Conservation (phyloP, 495 filamentous ascomycete species). For the Xylaria flabelliformis region DNA sequence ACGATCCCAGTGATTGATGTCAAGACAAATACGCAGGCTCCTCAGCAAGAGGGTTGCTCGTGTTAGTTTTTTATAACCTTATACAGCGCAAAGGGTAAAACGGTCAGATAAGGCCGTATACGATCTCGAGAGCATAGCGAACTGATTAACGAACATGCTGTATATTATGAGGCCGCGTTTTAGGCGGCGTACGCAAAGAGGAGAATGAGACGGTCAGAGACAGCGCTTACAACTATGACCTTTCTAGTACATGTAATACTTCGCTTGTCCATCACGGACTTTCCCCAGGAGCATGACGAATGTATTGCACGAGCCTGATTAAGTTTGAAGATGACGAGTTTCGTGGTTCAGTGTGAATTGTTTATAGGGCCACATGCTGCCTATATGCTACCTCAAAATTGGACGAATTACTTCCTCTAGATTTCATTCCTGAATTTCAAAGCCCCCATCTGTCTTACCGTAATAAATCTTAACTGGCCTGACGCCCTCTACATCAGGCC, state of each 20-base stretch:
- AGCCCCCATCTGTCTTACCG: conserved; percentile 81
- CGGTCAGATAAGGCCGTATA: conserved; percentile 12
- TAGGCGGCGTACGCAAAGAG: conserved; percentile 25
- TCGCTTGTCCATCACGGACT: conserved; percentile 21
- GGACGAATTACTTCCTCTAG: neutral
- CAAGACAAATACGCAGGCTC: conserved; percentile 77
- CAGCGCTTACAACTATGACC: conserved; percentile 33
- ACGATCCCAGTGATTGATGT: conserved; percentile 83
- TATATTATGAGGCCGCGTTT: conserved; percentile 34
- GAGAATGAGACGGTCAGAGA: conserved; percentile 27
- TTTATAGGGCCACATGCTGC: neutral
- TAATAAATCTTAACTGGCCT: conserved; percentile 95
- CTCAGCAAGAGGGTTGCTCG: conserved; percentile 79
- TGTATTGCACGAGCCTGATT: conserved; percentile 6
- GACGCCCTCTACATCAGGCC: conserved; percentile 72
- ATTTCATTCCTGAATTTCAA: conserved; percentile 47
- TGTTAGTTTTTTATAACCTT: conserved; percentile 60
- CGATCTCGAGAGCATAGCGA: conserved; percentile 24
- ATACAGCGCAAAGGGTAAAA: conserved; percentile 7
- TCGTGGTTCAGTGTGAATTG: neutral
- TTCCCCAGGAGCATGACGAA: conserved; percentile 27
- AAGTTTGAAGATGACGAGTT: conserved; percentile 7
- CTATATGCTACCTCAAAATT: neutral
- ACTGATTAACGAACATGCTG: conserved; percentile 36
- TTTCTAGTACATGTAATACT: conserved; percentile 42